Evolutionary conservation across 2,329 filamentous ascomycete species (phyloP), one percentile per base, ranked within the genome.

Genomic region (Fonsecaea monophora): DNA sequence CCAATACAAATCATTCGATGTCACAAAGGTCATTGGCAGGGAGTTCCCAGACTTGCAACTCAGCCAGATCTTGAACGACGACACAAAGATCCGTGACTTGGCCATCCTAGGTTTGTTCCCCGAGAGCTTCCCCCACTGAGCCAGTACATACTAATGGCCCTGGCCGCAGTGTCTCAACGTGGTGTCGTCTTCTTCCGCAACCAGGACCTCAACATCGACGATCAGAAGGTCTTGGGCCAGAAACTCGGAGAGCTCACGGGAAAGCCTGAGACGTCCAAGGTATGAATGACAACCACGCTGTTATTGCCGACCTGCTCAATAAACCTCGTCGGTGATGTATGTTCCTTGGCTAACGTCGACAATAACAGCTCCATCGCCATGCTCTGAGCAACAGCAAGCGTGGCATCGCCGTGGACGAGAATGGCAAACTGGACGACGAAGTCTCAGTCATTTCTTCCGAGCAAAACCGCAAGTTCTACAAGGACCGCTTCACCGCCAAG

Each of bases 1-100:
- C 30, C 66, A 77, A 9, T 83, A 79, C 66, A 75, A 82, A 6
- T 80, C 75, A 7, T 82, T 83, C 63, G 83, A 85, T 62, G 76
- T 83, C 3, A 86, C 83, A 1, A 82, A 82, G 10, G 76, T 81
- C 21, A 85, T 85, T 68, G 83, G 83, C 10, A 77, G 77, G 15
- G 83, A 85, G 69, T 85, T 79, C 63, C 75, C 75, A 0, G 73
- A 73, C 35, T 73, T 75, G 42, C 64, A 66, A 21, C 83, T 85
- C 71, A 80, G 91, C 53, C 87, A 91, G 32, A 85, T 86, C 0
- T 80, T 85, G 0, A 87, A 90, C 73, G 82, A 86, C 0, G 88
- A 91, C 64, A 85, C 87, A 50, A 78, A 90, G 18, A 75, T 91
- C 30, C 83, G 86, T 0, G 89, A 91, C 72, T 79, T 92, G 0